phyloP scores from a whole-genome alignment of 2,329 filamentous ascomycete species.

The Monilinia vaccinii-corymbosi region DNA sequence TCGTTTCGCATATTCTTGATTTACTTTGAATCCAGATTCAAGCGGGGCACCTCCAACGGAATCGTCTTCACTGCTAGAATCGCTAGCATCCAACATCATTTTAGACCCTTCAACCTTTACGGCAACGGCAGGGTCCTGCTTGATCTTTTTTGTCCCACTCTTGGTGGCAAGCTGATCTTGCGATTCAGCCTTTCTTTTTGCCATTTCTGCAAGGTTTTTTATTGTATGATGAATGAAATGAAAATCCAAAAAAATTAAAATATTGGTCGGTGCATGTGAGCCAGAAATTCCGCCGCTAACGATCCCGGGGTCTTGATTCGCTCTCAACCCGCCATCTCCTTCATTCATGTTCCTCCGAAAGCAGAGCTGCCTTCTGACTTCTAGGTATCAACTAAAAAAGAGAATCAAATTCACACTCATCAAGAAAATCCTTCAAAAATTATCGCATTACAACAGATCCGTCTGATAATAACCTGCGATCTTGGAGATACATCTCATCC shows the following conservation, averaged over 20 bases:
- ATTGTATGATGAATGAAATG: background rate
- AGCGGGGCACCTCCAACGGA: slow-evolving; percentile 31
- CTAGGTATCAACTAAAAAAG: slow-evolving; percentile 2
- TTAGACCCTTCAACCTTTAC: slow-evolving; percentile 14
- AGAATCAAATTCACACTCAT: background rate
- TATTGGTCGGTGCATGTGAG: background rate
- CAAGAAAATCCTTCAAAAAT: background rate
- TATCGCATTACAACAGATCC: background rate
- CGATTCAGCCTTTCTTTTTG: slow-evolving; percentile 29
- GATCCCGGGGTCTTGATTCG: background rate
- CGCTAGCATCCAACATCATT: slow-evolving; percentile 42
- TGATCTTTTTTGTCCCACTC: slow-evolving; percentile 25
- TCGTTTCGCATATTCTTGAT: slow-evolving; percentile 77
- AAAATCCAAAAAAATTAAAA: slow-evolving; percentile 8
- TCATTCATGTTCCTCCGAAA: slow-evolving; percentile 8
- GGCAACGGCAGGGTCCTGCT: slow-evolving; percentile 13
- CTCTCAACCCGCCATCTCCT: background rate
- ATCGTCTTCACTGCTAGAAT: slow-evolving; percentile 30
- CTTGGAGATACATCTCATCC: background rate
- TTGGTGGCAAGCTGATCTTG: slow-evolving; percentile 13
- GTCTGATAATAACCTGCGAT: background rate
- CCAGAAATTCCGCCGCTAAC: slow-evolving; percentile 1
- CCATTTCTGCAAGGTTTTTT: slow-evolving; percentile 20
- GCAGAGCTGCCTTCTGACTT: slow-evolving; percentile 5
- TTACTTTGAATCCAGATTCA: slow-evolving; percentile 60